Base-by-base conservation (phyloP, 176 grass and related monocot genomes). In the Aegilops umbellulata region DNA sequence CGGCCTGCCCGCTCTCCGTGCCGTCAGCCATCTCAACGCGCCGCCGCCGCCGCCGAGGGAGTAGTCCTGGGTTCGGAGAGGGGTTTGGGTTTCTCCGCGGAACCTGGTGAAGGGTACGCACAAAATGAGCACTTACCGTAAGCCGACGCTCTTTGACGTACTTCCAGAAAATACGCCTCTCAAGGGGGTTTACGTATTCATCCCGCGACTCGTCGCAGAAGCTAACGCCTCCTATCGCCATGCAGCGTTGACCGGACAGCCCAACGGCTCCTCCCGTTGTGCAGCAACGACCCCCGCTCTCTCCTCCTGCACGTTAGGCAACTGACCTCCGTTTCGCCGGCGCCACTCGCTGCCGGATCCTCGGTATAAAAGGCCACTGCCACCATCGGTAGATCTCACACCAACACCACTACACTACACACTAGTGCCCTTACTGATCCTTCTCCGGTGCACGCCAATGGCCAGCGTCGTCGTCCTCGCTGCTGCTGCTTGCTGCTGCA, bases 1-100 rank as follows among this genome's bases (percentile, higher is more conserved):
- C 60, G 2, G 78, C 44, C 41, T 76, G 60, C 65, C 34, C 83
- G 46, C 27, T 65, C 25, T 80, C 79, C 27, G 69, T 27, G 10
- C 65, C 74, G 81, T 94, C 89, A 22, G 78, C 85, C 85, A 89
- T 87, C 85, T 41, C 76, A 62, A 61, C 85, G 22, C 78, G 20
- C 27, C 90, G 90, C 46, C 73, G 67, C 31, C 65, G 67, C 31
- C 65, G 66, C n/a, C 57, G 31, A 20, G 19, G 20, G 55, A 51
- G 70, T 8, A 57, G 32, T 58, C 57, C 73, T 64, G 47, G 36
- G 80, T 90, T 76, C 66, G 11, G 42, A 29, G 73, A 78, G 64
- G 66, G 86, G 64, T 80, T 87, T 84, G 79, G 80, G 65, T 42
- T 83, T n/a, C 10, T 35, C 32, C 0, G 5, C 4, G 27, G 34